phyloP scores from a whole-genome alignment of 768 basidiomycete genomes.

The Tubosaeta sp. region DNA sequence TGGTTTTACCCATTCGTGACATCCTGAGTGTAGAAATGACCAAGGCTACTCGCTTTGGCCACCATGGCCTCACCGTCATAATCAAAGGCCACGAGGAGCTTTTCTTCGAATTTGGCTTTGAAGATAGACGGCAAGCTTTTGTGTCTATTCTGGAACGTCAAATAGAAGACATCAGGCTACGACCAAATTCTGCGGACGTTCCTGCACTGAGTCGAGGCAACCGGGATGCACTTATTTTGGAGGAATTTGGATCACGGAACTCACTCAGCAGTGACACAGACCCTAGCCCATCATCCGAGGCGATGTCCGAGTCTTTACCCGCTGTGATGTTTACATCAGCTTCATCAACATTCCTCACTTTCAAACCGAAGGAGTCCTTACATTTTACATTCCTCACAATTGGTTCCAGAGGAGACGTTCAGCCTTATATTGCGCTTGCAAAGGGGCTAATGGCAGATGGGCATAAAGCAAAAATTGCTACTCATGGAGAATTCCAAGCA shows the following conservation, averaged over 20 bases:
- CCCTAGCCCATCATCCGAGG: constrained; percentile 47
- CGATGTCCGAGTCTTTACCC: constrained; percentile 65
- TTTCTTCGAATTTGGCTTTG: constrained; percentile 89
- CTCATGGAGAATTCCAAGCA: constrained; percentile 89
- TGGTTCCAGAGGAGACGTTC: constrained; percentile 94
- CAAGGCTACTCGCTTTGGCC: constrained; percentile 85
- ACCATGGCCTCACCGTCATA: constrained; percentile 84
- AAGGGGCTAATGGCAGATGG: constrained; percentile 90
- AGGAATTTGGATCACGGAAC: constrained; percentile 69
- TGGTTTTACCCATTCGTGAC: constrained; percentile 91
- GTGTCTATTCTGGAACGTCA: constrained; percentile 71
- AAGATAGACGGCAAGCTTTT: constrained; percentile 78
- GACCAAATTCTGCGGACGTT: constrained; percentile 43
- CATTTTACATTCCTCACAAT: constrained; percentile 95
- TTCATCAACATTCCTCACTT: constrained; percentile 95
- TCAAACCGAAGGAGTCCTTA: constrained; percentile 82
- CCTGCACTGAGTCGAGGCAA: constrained; percentile 47
- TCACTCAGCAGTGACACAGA: constrained; percentile 35
- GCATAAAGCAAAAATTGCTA: constrained; percentile 86
- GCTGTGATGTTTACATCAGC: constrained; percentile 96
- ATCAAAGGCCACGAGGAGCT: constrained; percentile 96
- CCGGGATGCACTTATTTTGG: constrained; percentile 73
- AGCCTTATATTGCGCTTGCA: constrained; percentile 94
- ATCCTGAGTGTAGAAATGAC: constrained; percentile 80
- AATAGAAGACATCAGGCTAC: constrained; percentile 65